Percentiles rank a stretch among this genome's conserved stretches.
phyloP scores from a whole-genome alignment of 2,329 filamentous ascomycete species.

The Alternaria triticimaculans region DNA sequence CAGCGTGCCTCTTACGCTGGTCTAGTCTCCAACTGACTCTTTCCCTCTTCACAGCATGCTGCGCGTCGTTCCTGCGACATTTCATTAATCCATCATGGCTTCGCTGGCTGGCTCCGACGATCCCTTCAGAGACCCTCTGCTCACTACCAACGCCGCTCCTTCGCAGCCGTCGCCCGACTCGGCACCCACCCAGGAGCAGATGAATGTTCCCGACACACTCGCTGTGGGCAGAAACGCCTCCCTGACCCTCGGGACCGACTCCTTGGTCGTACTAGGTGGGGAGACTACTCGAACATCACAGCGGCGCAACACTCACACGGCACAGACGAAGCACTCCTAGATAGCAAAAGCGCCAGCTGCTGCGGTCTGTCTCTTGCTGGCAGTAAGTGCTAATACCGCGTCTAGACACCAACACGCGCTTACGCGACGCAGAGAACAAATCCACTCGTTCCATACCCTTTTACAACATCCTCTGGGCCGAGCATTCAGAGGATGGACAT shows the following conservation, averaged over 20 bases:
- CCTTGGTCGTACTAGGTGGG: slow-evolving; percentile 65
- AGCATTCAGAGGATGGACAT: slow-evolving; percentile 62
- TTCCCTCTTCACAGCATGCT: slow-evolving; percentile 6
- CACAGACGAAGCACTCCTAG: slow-evolving; percentile 61
- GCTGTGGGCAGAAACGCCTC: slow-evolving; percentile 64
- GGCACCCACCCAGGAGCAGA: background rate
- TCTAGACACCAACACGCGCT: slow-evolving; percentile 3
- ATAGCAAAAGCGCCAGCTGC: slow-evolving; percentile 58
- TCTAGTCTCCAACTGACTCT: background rate
- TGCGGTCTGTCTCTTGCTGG: slow-evolving; percentile 61
- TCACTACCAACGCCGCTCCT: slow-evolving; percentile 31
- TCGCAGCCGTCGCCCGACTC: slow-evolving; percentile 37
- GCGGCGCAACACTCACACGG: slow-evolving; percentile 6
- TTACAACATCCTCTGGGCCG: slow-evolving; percentile 85
- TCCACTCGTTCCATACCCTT: slow-evolving; percentile 70
- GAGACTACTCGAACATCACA: background rate
- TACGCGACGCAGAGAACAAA: slow-evolving; percentile 50
- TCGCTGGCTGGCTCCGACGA: slow-evolving; percentile 4
- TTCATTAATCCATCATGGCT: slow-evolving; percentile 30
- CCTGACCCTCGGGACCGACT: slow-evolving; percentile 66
- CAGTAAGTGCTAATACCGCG: slow-evolving; percentile 45
- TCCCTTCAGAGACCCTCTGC: slow-evolving; percentile 11
- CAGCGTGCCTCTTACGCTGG: slow-evolving; percentile 1
- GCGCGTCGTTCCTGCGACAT: background rate
- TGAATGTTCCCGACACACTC: slow-evolving; percentile 51